Evolutionary conservation across 140 eudicot species (phyloP).

Genomic region (Flaveria floridana): DNA sequence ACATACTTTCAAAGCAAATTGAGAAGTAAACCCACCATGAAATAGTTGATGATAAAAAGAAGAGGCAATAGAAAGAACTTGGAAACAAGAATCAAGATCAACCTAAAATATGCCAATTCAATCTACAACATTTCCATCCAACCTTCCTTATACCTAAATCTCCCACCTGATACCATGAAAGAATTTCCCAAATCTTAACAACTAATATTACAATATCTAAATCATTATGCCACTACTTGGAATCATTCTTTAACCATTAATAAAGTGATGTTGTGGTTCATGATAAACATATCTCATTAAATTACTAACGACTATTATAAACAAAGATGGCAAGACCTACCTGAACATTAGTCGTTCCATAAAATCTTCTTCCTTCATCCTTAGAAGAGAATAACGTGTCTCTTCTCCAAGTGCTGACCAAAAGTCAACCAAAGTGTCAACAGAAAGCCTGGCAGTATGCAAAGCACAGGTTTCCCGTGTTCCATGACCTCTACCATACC

Average conservation of each 20-base stretch:
- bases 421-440: conserved; percentile 92
- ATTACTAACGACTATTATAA: conserved; percentile 16
- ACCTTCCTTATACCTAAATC: conserved; percentile 6
- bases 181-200: neutral
- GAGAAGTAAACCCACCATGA: conserved; percentile 1
- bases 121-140: neutral
- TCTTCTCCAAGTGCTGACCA: conserved; percentile 99
- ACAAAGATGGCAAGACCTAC: conserved; percentile 35
- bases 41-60: neutral
- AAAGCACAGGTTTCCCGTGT: conserved; percentile 92
- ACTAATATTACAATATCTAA: neutral
- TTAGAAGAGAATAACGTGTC: conserved; percentile 76
- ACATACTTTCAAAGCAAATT: neutral
- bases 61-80: neutral
- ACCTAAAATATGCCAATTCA: neutral
- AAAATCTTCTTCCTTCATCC: conserved; percentile 99
- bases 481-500: conserved; percentile 95
- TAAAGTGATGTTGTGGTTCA: conserved; percentile 6
- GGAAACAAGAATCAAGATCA: neutral
- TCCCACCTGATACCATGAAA: neutral
- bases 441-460: conserved; percentile 96
- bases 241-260: neutral
- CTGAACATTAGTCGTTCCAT: conserved; percentile 93
- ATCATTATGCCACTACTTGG: neutral
- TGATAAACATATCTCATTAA: neutral